These are phyloP conservation scores for Gossypium thurberi DNA, from an alignment of 345 rosid species.

Conservation along the genomic window DNA sequence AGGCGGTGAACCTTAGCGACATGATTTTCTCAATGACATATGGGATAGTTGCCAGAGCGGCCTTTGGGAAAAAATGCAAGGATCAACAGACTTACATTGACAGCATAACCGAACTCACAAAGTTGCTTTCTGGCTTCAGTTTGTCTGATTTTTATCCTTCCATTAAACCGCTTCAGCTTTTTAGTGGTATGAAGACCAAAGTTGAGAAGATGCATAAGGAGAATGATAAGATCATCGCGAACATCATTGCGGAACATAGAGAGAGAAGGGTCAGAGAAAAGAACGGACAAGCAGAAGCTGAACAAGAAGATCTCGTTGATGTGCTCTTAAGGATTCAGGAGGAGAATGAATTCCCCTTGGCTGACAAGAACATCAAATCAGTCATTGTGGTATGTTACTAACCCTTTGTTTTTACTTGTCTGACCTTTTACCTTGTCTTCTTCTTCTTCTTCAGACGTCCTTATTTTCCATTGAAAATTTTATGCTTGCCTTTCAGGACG, in stretches of 20 bases:
- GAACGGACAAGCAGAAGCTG: neutral
- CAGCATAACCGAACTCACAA: neutral
- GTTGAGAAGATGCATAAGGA: neutral
- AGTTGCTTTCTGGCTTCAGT: neutral
- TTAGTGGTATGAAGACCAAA: neutral
- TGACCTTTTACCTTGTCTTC: too few relatives aligned
- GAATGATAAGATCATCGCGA: neutral
- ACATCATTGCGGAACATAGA: neutral
- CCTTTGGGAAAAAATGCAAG: slow-evolving; percentile 7
- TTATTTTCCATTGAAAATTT: neutral
- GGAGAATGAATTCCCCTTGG: neutral
- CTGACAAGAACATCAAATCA: neutral
- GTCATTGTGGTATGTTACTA: neutral
- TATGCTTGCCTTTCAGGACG: slow-evolving; percentile 12
- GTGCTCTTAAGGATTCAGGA: slow-evolving; percentile 8
- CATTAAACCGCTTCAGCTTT: neutral
- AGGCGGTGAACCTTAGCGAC: neutral
- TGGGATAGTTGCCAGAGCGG: neutral
- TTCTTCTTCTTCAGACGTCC: too few relatives aligned
- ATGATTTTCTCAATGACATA: slow-evolving; percentile 1
- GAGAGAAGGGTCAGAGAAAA: neutral
- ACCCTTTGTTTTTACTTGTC: neutral
- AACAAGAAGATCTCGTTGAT: neutral
- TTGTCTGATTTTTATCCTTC: neutral
- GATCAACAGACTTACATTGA: neutral